Base-by-base conservation (phyloP, 805 yeast genomes). In the Candida lessepsii region DNA sequence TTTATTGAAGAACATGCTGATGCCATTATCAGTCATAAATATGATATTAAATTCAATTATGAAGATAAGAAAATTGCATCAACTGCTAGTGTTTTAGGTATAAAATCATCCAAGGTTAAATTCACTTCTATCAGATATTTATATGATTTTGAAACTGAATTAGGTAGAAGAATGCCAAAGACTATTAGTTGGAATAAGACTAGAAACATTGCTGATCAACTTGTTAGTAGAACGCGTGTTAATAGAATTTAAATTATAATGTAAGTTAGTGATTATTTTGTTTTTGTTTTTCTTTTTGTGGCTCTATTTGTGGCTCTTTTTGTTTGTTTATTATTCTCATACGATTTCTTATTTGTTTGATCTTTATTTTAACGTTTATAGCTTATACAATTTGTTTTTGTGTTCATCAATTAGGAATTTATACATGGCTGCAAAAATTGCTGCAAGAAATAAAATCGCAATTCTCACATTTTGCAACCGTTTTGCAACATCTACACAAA, bases 81-180 rank as follows among this genome's bases (percentile, higher is more conserved):
- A 3, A 83, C 95, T 33, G 89, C 95, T 14, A 77, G 84, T 28
- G 96, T 91, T 17, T 65, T 91, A 46, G 97, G 98, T 54, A 77
- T 89, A 46, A 77, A 80, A 58, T 78, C 86, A 35, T 80, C 95
- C 10, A 86, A 83, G 55, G 70, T 91, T 55, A 76, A 64, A 43
- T 89, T 86, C 69, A 74, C 86, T 9, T 71, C 93, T 8, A 76
- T 93, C 42, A 75, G 86, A 58, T 76, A 75, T 44, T 72, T 91
- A 49, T 90, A 86, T 65, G 95, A 90, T 58, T 83, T 70, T 57
- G 98, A 93, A 65, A 88, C 98, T 13, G 88, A 86, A 52, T 60
- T 86, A 26, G 71, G 65, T 16, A 78, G 71, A 62, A 83, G 99
- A 72, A 82, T 93, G 78, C 96, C 98, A 53, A 89, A 86, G 71